Conservation (phyloP, 2,329 filamentous ascomycete genomes). For the Fusarium oligoseptatum region DNA sequence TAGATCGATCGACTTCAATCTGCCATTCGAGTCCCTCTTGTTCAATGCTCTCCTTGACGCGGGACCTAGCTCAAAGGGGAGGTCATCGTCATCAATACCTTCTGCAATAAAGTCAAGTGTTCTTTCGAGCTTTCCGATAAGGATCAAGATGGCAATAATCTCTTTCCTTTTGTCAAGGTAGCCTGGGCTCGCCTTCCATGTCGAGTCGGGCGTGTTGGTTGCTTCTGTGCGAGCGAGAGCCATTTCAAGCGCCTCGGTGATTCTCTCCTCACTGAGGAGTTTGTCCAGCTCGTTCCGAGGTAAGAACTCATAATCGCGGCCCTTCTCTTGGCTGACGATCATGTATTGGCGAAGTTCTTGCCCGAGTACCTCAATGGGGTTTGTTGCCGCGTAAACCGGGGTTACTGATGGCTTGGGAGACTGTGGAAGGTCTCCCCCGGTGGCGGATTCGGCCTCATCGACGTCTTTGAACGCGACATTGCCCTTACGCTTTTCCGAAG, state of each 20-base stretch:
- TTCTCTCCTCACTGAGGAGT: background rate
- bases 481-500: background rate
- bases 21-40: background rate
- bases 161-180: background rate
- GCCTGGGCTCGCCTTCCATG: background rate
- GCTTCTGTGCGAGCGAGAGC: background rate
- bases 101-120: slow-evolving; percentile 10
- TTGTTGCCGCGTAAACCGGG: background rate
- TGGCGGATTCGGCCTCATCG: background rate
- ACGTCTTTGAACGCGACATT: background rate
- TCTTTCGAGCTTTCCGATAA: background rate
- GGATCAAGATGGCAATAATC: slow-evolving; percentile 6
- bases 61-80: slow-evolving; percentile 1
- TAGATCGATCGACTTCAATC: background rate
- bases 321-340: background rate
- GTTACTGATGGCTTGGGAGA: background rate
- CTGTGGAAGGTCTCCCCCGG: background rate
- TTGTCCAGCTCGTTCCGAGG: background rate
- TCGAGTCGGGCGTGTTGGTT: background rate
- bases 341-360: background rate
- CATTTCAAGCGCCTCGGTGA: background rate
- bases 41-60: background rate
- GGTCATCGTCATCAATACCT: slow-evolving; percentile 5
- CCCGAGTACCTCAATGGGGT: background rate
- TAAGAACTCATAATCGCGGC: background rate